A percentile compares a stretch with the other conserved stretches of the same genome.
Conservation (phyloP, 2,329 filamentous ascomycete genomes). For the Calonectria naviculata region DNA sequence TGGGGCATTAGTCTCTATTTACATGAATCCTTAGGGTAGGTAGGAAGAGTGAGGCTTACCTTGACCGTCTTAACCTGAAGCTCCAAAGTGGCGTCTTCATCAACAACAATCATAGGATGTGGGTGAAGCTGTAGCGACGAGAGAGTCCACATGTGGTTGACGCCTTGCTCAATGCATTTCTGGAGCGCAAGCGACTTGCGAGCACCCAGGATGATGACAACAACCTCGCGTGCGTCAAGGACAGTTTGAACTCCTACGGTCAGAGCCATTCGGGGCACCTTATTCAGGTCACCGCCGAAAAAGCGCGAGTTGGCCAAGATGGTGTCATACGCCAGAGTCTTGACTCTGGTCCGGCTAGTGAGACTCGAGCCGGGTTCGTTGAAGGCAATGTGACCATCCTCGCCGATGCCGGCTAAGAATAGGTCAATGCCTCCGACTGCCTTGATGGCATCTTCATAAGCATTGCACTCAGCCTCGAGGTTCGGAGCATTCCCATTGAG, state of each 20-base stretch:
- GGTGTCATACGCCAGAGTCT: conserved; percentile 89
- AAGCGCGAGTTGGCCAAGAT: conserved; percentile 88
- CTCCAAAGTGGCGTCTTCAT: conserved; percentile 82
- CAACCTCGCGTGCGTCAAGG: conserved; percentile 82
- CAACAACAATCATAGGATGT: conserved; percentile 84
- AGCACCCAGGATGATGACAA: conserved; percentile 84
- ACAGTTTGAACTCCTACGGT: conserved; percentile 89
- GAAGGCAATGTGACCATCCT: conserved; percentile 90
- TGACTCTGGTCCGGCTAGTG: conserved; percentile 82
- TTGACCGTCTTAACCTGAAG: conserved; percentile 80
- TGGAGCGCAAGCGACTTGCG: conserved; percentile 85
- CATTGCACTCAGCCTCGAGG: conserved; percentile 79
- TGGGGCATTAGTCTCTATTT: conserved; percentile 13
- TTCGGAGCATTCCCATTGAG: conserved; percentile 83
- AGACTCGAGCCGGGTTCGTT: conserved; percentile 89
- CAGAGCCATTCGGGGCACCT: conserved; percentile 84
- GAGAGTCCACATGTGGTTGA: conserved; percentile 93
- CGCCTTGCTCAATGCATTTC: conserved; percentile 82
- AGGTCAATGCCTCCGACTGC: conserved; percentile 83
- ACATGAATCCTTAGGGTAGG: neutral
- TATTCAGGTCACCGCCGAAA: conserved; percentile 78
- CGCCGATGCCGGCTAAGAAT: conserved; percentile 86
- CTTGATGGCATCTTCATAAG: conserved; percentile 83
- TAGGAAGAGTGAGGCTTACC: conserved; percentile 53
- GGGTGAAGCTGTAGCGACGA: conserved; percentile 84